Evolutionary conservation across 805 yeast genomes (phyloP).

Genomic region (Ogataea methylovora): DNA sequence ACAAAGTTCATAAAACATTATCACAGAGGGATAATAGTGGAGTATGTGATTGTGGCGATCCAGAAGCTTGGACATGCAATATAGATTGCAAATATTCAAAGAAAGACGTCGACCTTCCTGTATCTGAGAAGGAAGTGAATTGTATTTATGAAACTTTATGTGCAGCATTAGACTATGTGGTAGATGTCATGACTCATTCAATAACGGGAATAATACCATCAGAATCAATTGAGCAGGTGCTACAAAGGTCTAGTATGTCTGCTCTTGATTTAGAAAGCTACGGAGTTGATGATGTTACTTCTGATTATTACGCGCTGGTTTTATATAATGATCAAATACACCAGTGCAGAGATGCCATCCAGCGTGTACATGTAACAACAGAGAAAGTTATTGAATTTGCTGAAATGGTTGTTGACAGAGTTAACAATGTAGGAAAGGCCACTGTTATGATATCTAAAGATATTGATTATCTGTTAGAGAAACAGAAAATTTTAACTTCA

Average conservation of each 20-base stretch:
- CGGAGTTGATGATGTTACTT: slow-evolving; percentile 33
- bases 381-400: slow-evolving; percentile 59
- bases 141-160: slow-evolving; percentile 36
- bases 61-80: slow-evolving; percentile 66
- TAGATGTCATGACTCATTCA: slow-evolving; percentile 51
- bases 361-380: slow-evolving; percentile 56
- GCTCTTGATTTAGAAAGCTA: slow-evolving; percentile 31
- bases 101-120: slow-evolving; percentile 14
- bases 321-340: slow-evolving; percentile 76
- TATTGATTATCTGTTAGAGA: slow-evolving; percentile 38
- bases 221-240: slow-evolving; percentile 12
- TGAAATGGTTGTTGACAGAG: slow-evolving; percentile 58
- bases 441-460: slow-evolving; percentile 53
- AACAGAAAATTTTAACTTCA: slow-evolving; percentile 48
- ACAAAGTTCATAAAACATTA: slow-evolving; percentile 57
- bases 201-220: slow-evolving; percentile 30
- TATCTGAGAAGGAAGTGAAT: slow-evolving; percentile 34
- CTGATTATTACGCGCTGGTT: slow-evolving; percentile 45
- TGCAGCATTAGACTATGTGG: slow-evolving; percentile 46
- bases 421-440: slow-evolving; percentile 62
- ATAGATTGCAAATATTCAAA: slow-evolving; percentile 42
- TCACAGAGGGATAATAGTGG: slow-evolving; percentile 66
- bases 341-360: slow-evolving; percentile 68
- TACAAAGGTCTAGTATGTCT: slow-evolving; percentile 18
- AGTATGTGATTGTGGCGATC: slow-evolving; percentile 85